A percentile compares a stretch with the other conserved stretches of the same genome.
Evolutionary conservation across 306 rosid species (phyloP).

Genomic region (Castanopsis chinensis): DNA sequence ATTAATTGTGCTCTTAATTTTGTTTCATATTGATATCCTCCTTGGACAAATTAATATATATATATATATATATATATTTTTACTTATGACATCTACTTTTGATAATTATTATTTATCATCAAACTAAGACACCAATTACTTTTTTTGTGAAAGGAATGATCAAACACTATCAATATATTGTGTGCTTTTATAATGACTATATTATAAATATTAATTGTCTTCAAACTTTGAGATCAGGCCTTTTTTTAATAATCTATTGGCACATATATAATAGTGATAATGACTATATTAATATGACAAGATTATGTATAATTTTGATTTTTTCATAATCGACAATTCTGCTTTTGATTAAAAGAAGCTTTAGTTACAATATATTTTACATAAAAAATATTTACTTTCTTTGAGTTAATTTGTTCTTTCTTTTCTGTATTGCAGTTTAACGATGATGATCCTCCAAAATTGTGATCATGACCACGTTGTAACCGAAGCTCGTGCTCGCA

Average conservation of each 20-base stretch:
- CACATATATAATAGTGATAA: too few relatives aligned
- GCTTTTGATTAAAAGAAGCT: neutral
- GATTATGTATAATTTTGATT: too few relatives aligned
- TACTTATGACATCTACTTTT: rapidly evolving
- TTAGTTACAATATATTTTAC: neutral
- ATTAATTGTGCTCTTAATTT: neutral
- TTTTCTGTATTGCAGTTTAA: neutral
- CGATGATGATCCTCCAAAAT: neutral
- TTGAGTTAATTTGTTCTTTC: neutral
- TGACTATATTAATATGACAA: too few relatives aligned
- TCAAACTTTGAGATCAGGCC: too few relatives aligned
- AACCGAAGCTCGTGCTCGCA: neutral
- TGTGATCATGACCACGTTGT: neutral
- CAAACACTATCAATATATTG: too few relatives aligned
- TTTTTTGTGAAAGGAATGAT: rapidly evolving
- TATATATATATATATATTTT: neutral
- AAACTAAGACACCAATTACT: too few relatives aligned
- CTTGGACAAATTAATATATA: neutral
- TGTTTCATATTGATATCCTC: neutral
- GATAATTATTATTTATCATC: too few relatives aligned
- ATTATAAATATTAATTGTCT: too few relatives aligned
- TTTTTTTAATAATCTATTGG: too few relatives aligned
- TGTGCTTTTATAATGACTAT: too few relatives aligned
- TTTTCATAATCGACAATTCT: too few relatives aligned
- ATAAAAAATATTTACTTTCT: neutral